Evolutionary conservation across 345 rosid species (phyloP).

Genomic region (Barbarea vulgaris): DNA sequence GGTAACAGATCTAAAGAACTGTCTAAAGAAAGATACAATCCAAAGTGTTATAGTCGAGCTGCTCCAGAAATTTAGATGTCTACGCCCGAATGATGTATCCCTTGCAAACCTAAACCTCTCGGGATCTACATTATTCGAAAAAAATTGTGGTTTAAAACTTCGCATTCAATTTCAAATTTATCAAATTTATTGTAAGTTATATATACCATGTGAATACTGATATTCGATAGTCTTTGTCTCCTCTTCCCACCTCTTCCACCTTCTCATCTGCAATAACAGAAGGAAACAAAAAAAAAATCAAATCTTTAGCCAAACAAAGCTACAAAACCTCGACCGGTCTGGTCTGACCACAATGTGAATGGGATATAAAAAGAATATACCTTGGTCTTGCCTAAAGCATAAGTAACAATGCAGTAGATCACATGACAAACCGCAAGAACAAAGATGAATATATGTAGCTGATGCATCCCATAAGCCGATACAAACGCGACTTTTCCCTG

Average conservation of each 20-base stretch:
- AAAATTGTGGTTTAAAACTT: background rate
- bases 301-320: background rate
- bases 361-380: constrained; percentile 34
- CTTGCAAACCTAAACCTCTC: constrained; percentile 94
- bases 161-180: background rate
- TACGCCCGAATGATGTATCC: constrained; percentile 92
- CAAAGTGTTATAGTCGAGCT: constrained; percentile 55
- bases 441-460: constrained; percentile 91
- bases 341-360: background rate
- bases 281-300: no score
- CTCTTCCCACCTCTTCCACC: constrained; percentile 87
- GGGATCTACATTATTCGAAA: constrained; percentile 56
- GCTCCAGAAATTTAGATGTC: constrained; percentile 80
- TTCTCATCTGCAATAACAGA: constrained; percentile 60
- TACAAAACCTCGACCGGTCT: background rate
- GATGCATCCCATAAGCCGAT: constrained; percentile 82
- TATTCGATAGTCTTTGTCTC: constrained; percentile 86
- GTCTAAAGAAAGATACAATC: constrained; percentile 94
- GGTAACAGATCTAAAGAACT: constrained; percentile 80
- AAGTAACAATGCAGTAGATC: constrained; percentile 68
- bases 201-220: constrained; percentile 67
- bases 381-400: constrained; percentile 78
- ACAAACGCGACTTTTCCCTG: constrained; percentile 88
- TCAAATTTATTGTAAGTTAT: background rate
- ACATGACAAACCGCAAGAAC: constrained; percentile 80